These are phyloP conservation scores for Avicennia marina DNA, from an alignment of 257 asterid species.

Conservation along the genomic window DNA sequence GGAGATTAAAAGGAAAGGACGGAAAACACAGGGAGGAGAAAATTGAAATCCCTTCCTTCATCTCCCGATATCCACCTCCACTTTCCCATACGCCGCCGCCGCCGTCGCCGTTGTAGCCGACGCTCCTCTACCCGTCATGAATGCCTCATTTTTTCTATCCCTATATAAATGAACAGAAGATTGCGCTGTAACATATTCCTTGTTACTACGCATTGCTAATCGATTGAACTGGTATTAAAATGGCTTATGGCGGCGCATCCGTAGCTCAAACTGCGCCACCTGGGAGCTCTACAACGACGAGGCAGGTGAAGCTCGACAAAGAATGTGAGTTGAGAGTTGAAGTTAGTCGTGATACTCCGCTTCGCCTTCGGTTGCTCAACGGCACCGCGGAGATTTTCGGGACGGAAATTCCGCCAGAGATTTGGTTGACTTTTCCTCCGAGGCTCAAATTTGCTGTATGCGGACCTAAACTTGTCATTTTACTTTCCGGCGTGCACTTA, in stretches of 20 bases:
- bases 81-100: background rate
- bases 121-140: background rate
- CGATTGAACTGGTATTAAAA: constrained; percentile 17
- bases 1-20: background rate
- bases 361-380: constrained; percentile 69
- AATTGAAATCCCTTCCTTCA: background rate
- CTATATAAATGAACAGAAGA: background rate
- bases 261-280: constrained; percentile 46
- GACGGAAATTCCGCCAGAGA: constrained; percentile 87
- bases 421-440: constrained; percentile 70
- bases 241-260: constrained; percentile 75
- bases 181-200: background rate
- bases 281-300: constrained; percentile 39
- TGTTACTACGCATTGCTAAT: background rate
- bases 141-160: background rate
- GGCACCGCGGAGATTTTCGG: constrained; percentile 93
- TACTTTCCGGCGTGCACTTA: background rate
- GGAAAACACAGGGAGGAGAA: background rate
- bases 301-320: constrained; percentile 86
- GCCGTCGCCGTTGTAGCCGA: background rate
- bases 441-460: constrained; percentile 86
- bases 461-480: background rate
- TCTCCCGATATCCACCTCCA: background rate
- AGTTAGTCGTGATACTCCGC: constrained; percentile 66
- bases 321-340: constrained; percentile 93